Base-by-base conservation (phyloP, 352 stramenopile species). In the Aphanomyces cochlioides region DNA sequence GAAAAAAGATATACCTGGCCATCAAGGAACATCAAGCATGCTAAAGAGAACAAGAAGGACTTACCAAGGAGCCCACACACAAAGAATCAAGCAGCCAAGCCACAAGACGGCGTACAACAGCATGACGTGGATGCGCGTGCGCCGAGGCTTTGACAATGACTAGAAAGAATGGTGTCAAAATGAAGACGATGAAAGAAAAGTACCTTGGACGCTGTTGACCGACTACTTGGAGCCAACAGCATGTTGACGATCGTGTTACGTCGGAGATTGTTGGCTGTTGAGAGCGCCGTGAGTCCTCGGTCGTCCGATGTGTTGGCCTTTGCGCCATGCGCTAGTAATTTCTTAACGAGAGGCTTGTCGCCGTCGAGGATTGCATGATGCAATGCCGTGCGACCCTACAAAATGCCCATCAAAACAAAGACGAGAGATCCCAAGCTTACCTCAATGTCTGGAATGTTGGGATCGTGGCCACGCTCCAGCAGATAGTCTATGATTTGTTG, bases 21-120 rank as follows among this genome's bases (percentile, higher is more conserved):
- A 15, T 19, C 45, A 53, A 15, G 28, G 28, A 28, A 28, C 28
- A 28, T 28, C 28, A n/a, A 53, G 13, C 1, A 53, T 53, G n/a
- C 13, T 2, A 53, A n/a, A 53, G n/a, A 19, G 13, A 19, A 19
- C 13, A 19, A 53, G n/a, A 53, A 53, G 13, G 21, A 19, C 61
- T 74, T 83, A 93, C 82, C 83, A 93, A 21, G 84, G 79, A n/a
- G 89, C 64, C 57, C 76, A 84, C 54, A 90, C 89, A 41, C 78
- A 87, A 3, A 82, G 88, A 8, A 75, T 73, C 13, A 93, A 56
- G 64, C 90, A 80, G 1, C 67, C 74, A 17, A 86, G 75, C n/a
- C 90, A 57, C 28, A 87, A 36, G 0, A 71, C 36, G 0, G 74
- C 77, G 70, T 90, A 88, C 13, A 88, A 56, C 3, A 92, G 39